Conservation (phyloP, 169 alveolate genomes). For the Cryptosporidium ryanae region DNA sequence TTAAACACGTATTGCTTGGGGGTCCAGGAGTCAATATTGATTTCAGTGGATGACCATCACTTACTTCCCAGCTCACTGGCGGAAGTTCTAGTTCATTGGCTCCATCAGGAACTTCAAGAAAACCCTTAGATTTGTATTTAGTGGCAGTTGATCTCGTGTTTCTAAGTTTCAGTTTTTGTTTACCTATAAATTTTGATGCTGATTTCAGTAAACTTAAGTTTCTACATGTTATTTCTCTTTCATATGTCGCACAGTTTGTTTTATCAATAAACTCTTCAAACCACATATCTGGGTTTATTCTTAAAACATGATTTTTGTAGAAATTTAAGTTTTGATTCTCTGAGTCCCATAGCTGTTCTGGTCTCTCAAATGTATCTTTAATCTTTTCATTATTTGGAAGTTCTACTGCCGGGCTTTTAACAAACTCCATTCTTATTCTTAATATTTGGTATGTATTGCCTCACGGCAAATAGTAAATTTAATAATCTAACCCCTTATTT, state of each 20-base stretch:
- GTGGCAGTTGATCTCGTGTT: slow-evolving; percentile 28
- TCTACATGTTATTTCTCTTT: slow-evolving; percentile 67
- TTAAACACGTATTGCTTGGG: slow-evolving; percentile 63
- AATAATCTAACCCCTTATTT: too few relatives aligned
- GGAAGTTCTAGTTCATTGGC: slow-evolving; percentile 62
- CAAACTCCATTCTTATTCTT: slow-evolving; percentile 5
- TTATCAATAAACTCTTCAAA: slow-evolving; percentile 62
- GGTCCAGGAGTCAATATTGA: slow-evolving; percentile 68
- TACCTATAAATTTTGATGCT: slow-evolving; percentile 59
- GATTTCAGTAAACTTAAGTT: slow-evolving; percentile 37
- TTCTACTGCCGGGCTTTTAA: slow-evolving; percentile 14
- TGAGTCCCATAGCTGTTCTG: slow-evolving; percentile 10
- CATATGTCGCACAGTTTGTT: slow-evolving; percentile 54
- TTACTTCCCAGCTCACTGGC: slow-evolving; percentile 64
- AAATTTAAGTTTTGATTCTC: not conserved
- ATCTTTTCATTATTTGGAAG: slow-evolving; percentile 17
- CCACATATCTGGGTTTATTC: slow-evolving; percentile 69
- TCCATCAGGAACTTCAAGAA: slow-evolving; percentile 36
- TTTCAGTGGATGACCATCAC: slow-evolving; percentile 63
- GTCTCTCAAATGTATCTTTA: slow-evolving; percentile 43
- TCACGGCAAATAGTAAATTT: too few relatives aligned
- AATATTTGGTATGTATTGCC: too few relatives aligned
- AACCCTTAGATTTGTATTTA: slow-evolving; percentile 17
- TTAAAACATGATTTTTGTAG: slow-evolving; percentile 18
- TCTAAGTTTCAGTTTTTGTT: slow-evolving; percentile 41